Percentiles rank a stretch among this genome's conserved stretches.
Evolutionary conservation across 805 yeast genomes (phyloP).

Genomic region (Lachancea meyersii): DNA sequence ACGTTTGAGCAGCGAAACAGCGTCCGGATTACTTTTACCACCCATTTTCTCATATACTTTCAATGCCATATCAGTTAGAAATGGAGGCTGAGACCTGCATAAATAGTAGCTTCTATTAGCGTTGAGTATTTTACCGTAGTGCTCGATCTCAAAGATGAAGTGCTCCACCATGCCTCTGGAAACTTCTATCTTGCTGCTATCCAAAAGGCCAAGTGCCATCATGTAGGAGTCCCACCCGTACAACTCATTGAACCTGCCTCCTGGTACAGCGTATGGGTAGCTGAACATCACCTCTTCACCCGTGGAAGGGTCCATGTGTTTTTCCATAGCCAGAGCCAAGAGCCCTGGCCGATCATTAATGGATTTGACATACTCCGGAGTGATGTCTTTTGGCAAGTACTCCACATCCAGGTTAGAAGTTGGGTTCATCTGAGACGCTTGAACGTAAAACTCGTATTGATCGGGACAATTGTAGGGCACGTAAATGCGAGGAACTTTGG

Average conservation of each 20-base stretch:
- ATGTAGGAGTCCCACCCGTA: constrained; percentile 99
- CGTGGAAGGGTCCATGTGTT: constrained; percentile 42
- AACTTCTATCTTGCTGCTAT: constrained; percentile 57
- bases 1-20: constrained; percentile 55
- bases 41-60: constrained; percentile 57
- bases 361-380: constrained; percentile 70
- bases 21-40: constrained; percentile 41
- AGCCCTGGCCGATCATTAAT: constrained; percentile 81
- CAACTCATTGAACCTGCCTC: constrained; percentile 92
- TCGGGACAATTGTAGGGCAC: constrained; percentile 64
- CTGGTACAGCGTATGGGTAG: constrained; percentile 90
- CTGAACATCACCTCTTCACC: constrained; percentile 51
- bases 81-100: constrained; percentile 94
- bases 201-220: constrained; percentile 76
- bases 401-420: constrained; percentile 62
- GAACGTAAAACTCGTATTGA: constrained; percentile 61
- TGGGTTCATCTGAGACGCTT: constrained; percentile 50
- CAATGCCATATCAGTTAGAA: constrained; percentile 85
- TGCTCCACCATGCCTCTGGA: constrained; percentile 90
- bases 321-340: constrained; percentile 68
- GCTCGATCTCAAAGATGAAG: constrained; percentile 80
- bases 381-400: constrained; percentile 65
- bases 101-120: constrained; percentile 91
- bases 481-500: constrained; percentile 68
- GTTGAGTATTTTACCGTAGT: constrained; percentile 88